These are phyloP conservation scores for Aspergillus hiratsukae DNA, from an alignment of 2,329 filamentous ascomycete genomes.

Conservation along the genomic window DNA sequence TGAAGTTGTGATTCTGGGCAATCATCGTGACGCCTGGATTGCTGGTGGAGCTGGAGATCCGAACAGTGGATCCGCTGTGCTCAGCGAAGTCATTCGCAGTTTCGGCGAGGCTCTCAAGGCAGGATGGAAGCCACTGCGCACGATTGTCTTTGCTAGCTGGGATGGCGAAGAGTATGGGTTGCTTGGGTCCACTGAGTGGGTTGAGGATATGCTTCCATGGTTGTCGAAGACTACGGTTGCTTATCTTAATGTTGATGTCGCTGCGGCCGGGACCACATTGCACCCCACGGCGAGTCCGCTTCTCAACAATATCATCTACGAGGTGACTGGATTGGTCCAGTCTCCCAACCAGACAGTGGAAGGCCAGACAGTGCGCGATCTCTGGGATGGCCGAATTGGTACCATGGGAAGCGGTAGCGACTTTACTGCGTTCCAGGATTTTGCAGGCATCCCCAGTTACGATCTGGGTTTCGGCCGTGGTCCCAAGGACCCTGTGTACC, in stretches of 20 bases:
- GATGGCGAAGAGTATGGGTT: slow-evolving; percentile 83
- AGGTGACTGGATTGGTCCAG: slow-evolving; percentile 59
- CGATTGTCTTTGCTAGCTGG: slow-evolving; percentile 86
- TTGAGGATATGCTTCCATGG: slow-evolving; percentile 84
- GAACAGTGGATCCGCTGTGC: slow-evolving; percentile 72
- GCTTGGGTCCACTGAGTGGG: slow-evolving; percentile 86
- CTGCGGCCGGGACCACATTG: slow-evolving; percentile 62
- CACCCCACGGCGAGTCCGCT: slow-evolving; percentile 65
- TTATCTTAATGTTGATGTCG: slow-evolving; percentile 83
- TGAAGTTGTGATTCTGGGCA: slow-evolving; percentile 86
- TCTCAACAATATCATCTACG: slow-evolving; percentile 66
- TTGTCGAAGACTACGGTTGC: slow-evolving; percentile 67
- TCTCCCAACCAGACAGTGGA: slow-evolving; percentile 69
- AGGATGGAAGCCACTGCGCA: slow-evolving; percentile 82
- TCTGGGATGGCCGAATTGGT: slow-evolving; percentile 58
- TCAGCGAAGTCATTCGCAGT: slow-evolving; percentile 73
- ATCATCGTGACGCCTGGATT: slow-evolving; percentile 88
- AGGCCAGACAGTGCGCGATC: slow-evolving; percentile 66
- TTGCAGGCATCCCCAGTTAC: slow-evolving; percentile 61
- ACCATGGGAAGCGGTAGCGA: slow-evolving; percentile 71
- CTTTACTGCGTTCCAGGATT: slow-evolving; percentile 71
- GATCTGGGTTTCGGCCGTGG: slow-evolving; percentile 57
- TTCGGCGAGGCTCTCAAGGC: slow-evolving; percentile 67
- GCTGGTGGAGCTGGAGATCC: slow-evolving; percentile 79
- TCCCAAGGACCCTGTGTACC: slow-evolving; percentile 52